A percentile compares a stretch with the other conserved stretches of the same genome.
Evolutionary conservation across 2,329 filamentous ascomycete species (phyloP).

Genomic region (Catunica adiposa): DNA sequence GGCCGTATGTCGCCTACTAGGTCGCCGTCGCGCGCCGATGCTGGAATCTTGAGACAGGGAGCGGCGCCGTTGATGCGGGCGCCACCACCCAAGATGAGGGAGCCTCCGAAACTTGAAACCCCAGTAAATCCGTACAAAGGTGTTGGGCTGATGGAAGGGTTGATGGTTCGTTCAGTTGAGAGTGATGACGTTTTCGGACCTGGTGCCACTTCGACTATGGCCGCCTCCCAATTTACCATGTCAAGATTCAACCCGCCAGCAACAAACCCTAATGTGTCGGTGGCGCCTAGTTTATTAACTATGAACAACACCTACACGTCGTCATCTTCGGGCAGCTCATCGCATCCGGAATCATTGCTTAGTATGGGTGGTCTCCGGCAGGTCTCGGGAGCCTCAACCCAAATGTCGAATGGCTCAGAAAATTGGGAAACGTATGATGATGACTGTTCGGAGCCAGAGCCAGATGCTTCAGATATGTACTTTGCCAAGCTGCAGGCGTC

Average conservation of each 20-base stretch:
- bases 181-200: slow-evolving; percentile 58
- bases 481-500: slow-evolving; percentile 60
- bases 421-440: slow-evolving; percentile 98
- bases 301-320: slow-evolving; percentile 23
- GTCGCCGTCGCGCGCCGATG: slow-evolving; percentile 25
- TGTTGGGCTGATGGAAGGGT: slow-evolving; percentile 26
- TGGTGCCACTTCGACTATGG: neutral
- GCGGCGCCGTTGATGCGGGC: slow-evolving; percentile 42
- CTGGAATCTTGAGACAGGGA: slow-evolving; percentile 31
- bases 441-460: slow-evolving; percentile 51
- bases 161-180: slow-evolving; percentile 41
- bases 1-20: neutral
- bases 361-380: slow-evolving; percentile 35
- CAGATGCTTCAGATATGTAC: slow-evolving; percentile 62
- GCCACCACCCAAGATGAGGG: slow-evolving; percentile 85
- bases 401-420: slow-evolving; percentile 59
- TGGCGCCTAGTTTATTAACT: neutral
- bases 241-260: slow-evolving; percentile 18
- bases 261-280: neutral
- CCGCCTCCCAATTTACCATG: slow-evolving; percentile 20
- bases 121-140: slow-evolving; percentile 30
- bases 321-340: slow-evolving; percentile 19
- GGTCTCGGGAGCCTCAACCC: slow-evolving; percentile 44
- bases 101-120: slow-evolving; percentile 38
- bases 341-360: slow-evolving; percentile 10